phyloP scores from a whole-genome alignment of 2,329 filamentous ascomycete genomes.

The Penicillium sp. region DNA sequence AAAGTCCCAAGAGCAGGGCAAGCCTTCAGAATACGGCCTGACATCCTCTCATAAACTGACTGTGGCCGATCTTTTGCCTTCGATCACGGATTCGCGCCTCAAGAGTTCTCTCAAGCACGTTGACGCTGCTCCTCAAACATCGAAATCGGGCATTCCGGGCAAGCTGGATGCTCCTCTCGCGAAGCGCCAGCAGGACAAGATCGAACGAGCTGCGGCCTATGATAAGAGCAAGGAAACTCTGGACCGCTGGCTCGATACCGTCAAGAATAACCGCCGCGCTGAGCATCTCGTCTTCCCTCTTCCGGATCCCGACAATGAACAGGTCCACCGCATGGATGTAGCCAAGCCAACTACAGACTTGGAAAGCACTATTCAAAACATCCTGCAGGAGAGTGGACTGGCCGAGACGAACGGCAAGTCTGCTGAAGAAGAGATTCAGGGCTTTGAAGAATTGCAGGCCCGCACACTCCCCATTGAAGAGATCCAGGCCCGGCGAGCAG shows the following conservation, averaged over 20 bases:
- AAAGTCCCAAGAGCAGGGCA: constrained; percentile 57
- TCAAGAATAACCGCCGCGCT: constrained; percentile 87
- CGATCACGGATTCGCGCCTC: constrained; percentile 69
- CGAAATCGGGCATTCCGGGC: constrained; percentile 57
- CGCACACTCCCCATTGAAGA: constrained; percentile 72
- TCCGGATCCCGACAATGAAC: constrained; percentile 64
- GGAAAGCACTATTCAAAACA: constrained; percentile 80
- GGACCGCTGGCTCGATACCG: constrained; percentile 88
- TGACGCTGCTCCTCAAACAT: constrained; percentile 46
- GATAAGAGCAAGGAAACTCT: constrained; percentile 89
- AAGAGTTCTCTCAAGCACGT: constrained; percentile 78
- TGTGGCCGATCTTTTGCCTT: constrained; percentile 70
- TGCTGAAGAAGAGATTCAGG: constrained; percentile 64
- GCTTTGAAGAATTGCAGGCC: constrained; percentile 66
- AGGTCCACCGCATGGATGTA: constrained; percentile 54
- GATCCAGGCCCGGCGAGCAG: constrained; percentile 67
- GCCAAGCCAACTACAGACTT: constrained; percentile 73
- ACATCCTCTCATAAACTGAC: constrained; percentile 66
- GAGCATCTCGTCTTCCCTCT: constrained; percentile 89
- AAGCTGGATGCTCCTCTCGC: constrained; percentile 81
- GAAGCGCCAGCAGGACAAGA: constrained; percentile 78
- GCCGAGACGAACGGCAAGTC: constrained; percentile 57
- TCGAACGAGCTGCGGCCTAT: constrained; percentile 80
- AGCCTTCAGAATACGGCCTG: constrained; percentile 60
- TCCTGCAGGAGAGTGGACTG: constrained; percentile 85